Percentiles rank a stretch among this genome's conserved stretches.
Conservation (phyloP, 495 filamentous ascomycete genomes). For the Aspergillus hancockii region DNA sequence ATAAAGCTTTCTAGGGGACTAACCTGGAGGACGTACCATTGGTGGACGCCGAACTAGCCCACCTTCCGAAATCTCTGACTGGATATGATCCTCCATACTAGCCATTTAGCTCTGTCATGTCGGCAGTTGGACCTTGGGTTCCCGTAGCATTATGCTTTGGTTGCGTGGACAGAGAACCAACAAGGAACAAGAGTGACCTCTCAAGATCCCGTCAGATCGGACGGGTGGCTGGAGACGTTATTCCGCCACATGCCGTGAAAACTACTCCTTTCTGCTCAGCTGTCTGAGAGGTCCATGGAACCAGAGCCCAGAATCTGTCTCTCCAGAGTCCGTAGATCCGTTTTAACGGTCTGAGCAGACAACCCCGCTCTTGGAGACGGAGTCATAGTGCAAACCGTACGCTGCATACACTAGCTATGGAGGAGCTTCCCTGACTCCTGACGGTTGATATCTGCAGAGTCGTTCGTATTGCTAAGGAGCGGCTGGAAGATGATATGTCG, state of each 20-base stretch:
- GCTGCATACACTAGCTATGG: neutral
- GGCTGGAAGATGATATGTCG: neutral
- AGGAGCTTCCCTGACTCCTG: neutral
- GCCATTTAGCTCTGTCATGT: constrained; percentile 2
- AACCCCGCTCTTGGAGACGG: neutral
- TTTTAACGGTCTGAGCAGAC: neutral
- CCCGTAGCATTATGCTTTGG: neutral
- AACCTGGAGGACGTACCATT: neutral
- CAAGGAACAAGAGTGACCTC: neutral
- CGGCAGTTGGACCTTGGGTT: constrained; percentile 8
- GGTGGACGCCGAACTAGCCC: neutral
- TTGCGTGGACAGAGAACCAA: neutral
- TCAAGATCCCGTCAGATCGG: neutral
- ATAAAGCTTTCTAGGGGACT: constrained; percentile 10
- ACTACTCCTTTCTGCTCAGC: neutral
- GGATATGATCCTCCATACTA: neutral
- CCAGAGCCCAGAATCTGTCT: neutral
- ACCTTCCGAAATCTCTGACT: neutral
- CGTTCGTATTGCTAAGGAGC: neutral
- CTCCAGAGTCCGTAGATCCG: neutral
- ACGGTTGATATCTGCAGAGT: neutral
- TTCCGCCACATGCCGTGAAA: neutral
- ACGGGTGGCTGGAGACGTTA: neutral
- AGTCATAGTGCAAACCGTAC: neutral
- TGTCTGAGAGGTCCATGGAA: neutral